phyloP scores from a whole-genome alignment of 441 rosid species.

The Dalechampia spathulata region DNA sequence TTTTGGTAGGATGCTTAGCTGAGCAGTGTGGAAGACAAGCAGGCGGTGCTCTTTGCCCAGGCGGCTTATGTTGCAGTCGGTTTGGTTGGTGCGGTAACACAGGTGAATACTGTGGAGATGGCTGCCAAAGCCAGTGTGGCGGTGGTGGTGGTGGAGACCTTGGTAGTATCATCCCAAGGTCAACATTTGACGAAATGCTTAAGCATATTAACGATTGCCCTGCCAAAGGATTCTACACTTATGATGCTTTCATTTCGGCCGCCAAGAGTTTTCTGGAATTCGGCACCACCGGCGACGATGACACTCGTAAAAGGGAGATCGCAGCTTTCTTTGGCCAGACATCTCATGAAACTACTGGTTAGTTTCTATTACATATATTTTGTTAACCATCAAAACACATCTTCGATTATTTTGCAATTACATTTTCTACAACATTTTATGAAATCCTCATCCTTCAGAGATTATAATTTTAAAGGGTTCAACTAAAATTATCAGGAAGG shows the following conservation, averaged over 20 bases:
- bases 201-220: conserved; percentile 38
- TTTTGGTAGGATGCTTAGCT: conserved; percentile 19
- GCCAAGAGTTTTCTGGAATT: conserved; percentile 38
- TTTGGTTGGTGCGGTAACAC: conserved; percentile 46
- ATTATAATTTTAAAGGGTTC: too few relatives aligned
- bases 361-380: not conserved
- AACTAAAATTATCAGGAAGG: too few relatives aligned
- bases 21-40: conserved; percentile 54
- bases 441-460: too few relatives aligned
- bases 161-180: conserved; percentile 24
- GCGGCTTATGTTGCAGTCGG: conserved; percentile 46
- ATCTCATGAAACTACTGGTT: conserved; percentile 51
- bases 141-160: conserved; percentile 28
- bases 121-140: conserved; percentile 52
- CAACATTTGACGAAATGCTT: conserved; percentile 38
- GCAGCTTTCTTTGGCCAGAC: conserved; percentile 73
- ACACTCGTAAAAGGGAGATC: conserved; percentile 35
- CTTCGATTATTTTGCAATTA: too few relatives aligned
- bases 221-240: conserved; percentile 44
- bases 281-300: conserved; percentile 38
- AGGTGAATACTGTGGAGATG: conserved; percentile 25
- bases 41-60: conserved; percentile 40
- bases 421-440: too few relatives aligned
- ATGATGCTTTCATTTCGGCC: conserved; percentile 45
- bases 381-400: too few relatives aligned